Base-by-base conservation (phyloP, 2,329 filamentous ascomycete genomes). In the Dactylellina parvicollis region DNA sequence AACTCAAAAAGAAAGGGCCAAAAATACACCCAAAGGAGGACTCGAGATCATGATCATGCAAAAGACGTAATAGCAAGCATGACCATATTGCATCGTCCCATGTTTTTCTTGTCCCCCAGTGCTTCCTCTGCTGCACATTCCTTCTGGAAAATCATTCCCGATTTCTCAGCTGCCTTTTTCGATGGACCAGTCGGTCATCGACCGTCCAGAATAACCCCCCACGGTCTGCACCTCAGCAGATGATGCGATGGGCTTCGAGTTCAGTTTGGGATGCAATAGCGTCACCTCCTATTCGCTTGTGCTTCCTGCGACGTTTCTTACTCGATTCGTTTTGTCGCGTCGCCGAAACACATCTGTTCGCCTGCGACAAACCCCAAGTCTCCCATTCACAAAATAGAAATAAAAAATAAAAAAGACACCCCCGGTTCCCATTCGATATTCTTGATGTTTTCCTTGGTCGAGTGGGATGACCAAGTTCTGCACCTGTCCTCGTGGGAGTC, bases 261-360 rank as follows among this genome's bases (percentile, higher is more conserved):
- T 56, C 18, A 67, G 26, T 42, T 9, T 30, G 34, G 52, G 50
- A 59, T 32, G 36, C 44, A 52, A 54, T 47, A 59, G 30, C 52
- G 60, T 54, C 46, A 50, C 46, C n/a, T 56, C 44, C 46, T 54
- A 60, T 56, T 66, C 60, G 54, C 34, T 42, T 42, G 46, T 28
- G 49, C 8, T 59, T 66, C 18, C 12, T 36, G 30, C 34, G 42
- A 59, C 38, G 52, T 65, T 61, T 66, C 54, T 52, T 61, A 73
- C 60, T 73, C 60, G 60, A 73, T 73, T 73, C 36, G 54, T 73
- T 73, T 73, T 73, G 69, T 73, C 60, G 69, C 60, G n/a, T 59
- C 60, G 30, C 46, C 61, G 69, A 73, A 73, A 73, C 60, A 30
- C 16, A 50, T 50, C 28, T 32, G n/a, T 18, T 47, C 54, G 49